phyloP scores from a whole-genome alignment of 1,284 basidiomycete genomes.

The Heliocybe sulcata region DNA sequence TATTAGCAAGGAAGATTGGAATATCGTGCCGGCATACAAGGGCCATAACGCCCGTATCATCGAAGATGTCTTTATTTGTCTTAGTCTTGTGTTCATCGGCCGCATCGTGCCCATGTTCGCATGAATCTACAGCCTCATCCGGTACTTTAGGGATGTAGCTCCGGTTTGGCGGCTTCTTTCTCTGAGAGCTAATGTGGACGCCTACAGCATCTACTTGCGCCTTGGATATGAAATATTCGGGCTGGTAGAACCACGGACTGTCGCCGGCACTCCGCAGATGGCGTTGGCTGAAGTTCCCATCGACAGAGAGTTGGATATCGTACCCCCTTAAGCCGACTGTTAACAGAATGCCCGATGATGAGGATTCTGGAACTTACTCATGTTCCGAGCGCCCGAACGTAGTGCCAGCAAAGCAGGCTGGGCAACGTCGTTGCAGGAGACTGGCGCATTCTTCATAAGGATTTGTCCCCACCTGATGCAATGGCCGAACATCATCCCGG shows the following conservation, averaged over 20 bases:
- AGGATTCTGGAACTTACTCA: conserved; percentile 14
- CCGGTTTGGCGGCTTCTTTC: conserved; percentile 13
- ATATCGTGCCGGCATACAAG: conserved; percentile 13
- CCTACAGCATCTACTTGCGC: conserved; percentile 20
- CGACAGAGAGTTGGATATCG: conserved; percentile 18
- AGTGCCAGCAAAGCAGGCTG: conserved; percentile 24
- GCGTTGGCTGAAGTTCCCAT: conserved; percentile 25
- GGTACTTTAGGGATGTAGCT: conserved; percentile 1
- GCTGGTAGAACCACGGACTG: conserved; percentile 18
- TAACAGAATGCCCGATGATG: too few relatives aligned
- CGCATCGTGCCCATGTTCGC: conserved; percentile 11
- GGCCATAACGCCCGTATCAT: conserved; percentile 13
- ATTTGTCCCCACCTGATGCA: not conserved
- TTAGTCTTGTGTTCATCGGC: conserved; percentile 11
- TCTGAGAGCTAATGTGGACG: conserved; percentile 11
- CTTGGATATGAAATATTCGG: conserved; percentile 21
- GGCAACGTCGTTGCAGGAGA: conserved; percentile 20
- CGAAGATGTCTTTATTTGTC: conserved; percentile 9
- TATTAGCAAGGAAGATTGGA: conserved; percentile 11
- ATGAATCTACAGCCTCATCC: conserved; percentile 8
- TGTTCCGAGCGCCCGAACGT: conserved; percentile 15
- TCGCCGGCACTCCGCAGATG: conserved; percentile 20
- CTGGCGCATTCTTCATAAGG: conserved; percentile 9
- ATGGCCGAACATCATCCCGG: too few relatives aligned
- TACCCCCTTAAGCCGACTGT: not conserved